Conservation (phyloP, 1,284 basidiomycete species). For the Meripilus lineatus region DNA sequence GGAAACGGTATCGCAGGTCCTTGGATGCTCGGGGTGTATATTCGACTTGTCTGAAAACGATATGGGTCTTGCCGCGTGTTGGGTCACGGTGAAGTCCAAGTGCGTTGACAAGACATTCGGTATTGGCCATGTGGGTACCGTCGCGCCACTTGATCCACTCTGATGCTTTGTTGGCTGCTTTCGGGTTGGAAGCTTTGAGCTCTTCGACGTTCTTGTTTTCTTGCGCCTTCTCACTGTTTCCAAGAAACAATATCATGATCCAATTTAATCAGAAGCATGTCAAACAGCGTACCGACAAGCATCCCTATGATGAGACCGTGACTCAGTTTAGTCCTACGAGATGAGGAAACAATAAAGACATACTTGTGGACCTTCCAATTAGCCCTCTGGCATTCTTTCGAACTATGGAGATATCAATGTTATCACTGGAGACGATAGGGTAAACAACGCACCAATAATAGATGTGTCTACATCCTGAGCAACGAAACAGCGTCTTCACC, state of each 20-base stretch:
- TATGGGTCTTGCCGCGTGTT: slow-evolving; percentile 20
- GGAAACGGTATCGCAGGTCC: slow-evolving; percentile 17
- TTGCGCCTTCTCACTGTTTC: slow-evolving; percentile 3
- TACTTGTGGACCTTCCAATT: slow-evolving; percentile 21
- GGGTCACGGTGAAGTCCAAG: slow-evolving; percentile 21
- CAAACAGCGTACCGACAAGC: slow-evolving; percentile 1
- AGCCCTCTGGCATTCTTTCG: slow-evolving; percentile 17
- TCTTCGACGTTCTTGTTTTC: slow-evolving; percentile 2
- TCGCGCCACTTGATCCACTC: slow-evolving; percentile 14
- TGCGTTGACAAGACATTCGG: slow-evolving; percentile 13
- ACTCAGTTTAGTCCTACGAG: not conserved
- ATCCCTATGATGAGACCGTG: not conserved
- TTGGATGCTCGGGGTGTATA: slow-evolving; percentile 16
- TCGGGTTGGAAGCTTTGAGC: slow-evolving; percentile 7
- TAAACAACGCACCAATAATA: slow-evolving; percentile 18
- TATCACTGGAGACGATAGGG: not conserved
- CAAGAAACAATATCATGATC: not conserved
- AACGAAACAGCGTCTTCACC: slow-evolving; percentile 15
- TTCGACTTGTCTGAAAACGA: slow-evolving; percentile 18
- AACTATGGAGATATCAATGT: slow-evolving; percentile 8
- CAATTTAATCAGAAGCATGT: not conserved
- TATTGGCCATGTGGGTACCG: slow-evolving; percentile 5
- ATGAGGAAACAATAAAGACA: not conserved
- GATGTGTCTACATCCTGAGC: slow-evolving; percentile 16
- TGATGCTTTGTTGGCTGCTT: slow-evolving; percentile 8